A percentile compares a stretch with the other conserved stretches of the same genome.
phyloP scores from a whole-genome alignment of 2,329 filamentous ascomycete species.

The Amauroascus niger region DNA sequence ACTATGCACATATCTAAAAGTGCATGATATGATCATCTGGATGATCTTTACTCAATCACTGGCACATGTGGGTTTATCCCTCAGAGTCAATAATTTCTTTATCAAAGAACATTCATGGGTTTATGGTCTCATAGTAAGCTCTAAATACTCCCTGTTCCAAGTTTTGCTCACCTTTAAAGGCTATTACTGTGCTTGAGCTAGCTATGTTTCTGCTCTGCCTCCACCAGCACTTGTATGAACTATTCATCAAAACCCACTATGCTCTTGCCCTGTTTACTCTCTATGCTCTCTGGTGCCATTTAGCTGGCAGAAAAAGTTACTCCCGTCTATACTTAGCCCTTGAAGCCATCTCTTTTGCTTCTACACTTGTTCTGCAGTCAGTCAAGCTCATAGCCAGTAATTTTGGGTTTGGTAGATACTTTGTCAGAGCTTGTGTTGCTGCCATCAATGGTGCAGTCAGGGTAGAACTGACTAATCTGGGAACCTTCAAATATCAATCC shows the following conservation, averaged over 20 bases:
- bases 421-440: not conserved
- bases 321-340: not conserved
- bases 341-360: not conserved
- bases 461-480: not conserved
- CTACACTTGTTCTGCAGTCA: not conserved
- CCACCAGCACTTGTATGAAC: not conserved
- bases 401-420: not conserved
- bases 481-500: not conserved
- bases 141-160: not conserved
- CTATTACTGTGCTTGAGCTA: constrained; percentile 1
- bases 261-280: not conserved
- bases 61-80: constrained; percentile 16
- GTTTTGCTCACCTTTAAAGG: not conserved
- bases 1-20: constrained; percentile 12
- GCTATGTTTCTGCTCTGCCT: not conserved
- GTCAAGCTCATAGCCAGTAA: not conserved
- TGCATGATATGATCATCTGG: constrained; percentile 14
- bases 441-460: not conserved
- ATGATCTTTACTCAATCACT: constrained; percentile 17
- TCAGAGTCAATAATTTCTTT: not conserved
- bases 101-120: constrained; percentile 1
- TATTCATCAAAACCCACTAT: not conserved
- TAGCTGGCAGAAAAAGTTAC: not conserved
- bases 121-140: constrained; percentile 14
- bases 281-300: not conserved